Base-by-base conservation (phyloP, 352 stramenopile species). In the Peronospora tabacina region DNA sequence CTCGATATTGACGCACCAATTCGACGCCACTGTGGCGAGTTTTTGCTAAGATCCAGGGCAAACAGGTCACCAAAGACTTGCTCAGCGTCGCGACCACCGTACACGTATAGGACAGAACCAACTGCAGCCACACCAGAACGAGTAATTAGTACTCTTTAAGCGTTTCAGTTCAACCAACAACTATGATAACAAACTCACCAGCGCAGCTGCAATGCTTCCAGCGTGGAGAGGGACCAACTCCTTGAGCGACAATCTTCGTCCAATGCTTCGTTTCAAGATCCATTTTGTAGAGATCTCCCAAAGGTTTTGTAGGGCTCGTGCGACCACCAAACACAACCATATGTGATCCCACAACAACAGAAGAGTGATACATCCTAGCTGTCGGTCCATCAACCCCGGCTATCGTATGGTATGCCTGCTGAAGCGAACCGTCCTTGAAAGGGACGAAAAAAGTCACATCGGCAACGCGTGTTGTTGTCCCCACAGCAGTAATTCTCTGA, bases 291-390 rank as follows among this genome's bases (percentile, higher is more conserved):
- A 91, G 40, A 36, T 94, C 83, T 34, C 79, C 71, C 19, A 90
- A 66, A 39, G 79, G 64, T 34, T 82, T 87, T 4, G 68, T 61
- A 5, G 83, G 83, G 10, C 81, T 82, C 13, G 68, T 71, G 13
- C 83, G 83, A 30, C 83, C 83, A 39, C 83, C 83, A 68, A 94
- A 92, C 3, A 94, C 56, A 30, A 92, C 22, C 81, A 94, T 89
- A 3, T 63, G 54, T 37, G 62, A 66, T 37, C 46, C 52, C 3
- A 79, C 51, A 12, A 85, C 52, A 22, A 76, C 69, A 12, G 76
- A 73, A 13, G 79, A 84, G 55, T 93, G 82, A 32, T 90, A 72
- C 79, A 90, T 93, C 10, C 82, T 61, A 8, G 79, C 49, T 5
- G 55, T 69, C n/a, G 72, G 72, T 8, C 59, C 52, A 63, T 43